These are phyloP conservation scores for Pelargonium australe DNA, from an alignment of 441 rosid genomes.

Conservation along the genomic window DNA sequence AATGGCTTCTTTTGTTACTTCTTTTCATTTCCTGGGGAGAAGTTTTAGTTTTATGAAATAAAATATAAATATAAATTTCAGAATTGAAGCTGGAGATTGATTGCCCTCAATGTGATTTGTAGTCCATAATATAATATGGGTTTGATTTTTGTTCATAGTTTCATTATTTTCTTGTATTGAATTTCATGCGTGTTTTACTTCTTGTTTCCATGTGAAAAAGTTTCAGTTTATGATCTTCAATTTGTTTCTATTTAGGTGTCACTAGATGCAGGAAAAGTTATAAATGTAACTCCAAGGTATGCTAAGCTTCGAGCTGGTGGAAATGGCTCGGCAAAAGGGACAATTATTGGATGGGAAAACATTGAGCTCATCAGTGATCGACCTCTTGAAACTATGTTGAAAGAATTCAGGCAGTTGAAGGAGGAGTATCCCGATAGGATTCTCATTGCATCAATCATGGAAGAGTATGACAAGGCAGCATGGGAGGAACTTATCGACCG, in stretches of 20 bases:
- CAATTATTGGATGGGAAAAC: conserved; percentile 92
- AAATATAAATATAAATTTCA: no score
- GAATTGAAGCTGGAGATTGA: neutral
- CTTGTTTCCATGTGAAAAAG: neutral
- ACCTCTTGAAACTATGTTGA: conserved; percentile 85
- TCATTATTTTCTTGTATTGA: neutral
- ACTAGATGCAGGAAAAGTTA: conserved; percentile 75
- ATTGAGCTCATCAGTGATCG: conserved; percentile 92
- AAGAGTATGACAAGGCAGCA: conserved; percentile 74
- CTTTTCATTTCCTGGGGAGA: neutral
- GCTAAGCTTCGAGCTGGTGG: conserved; percentile 62
- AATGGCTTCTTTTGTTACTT: neutral
- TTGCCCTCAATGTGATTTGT: neutral
- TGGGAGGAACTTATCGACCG: conserved; percentile 96
- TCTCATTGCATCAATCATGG: conserved; percentile 93
- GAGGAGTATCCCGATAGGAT: conserved; percentile 80
- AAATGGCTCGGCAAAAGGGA: conserved; percentile 73
- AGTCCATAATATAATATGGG: neutral
- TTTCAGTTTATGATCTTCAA: conserved; percentile 20
- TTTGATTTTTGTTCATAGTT: neutral
- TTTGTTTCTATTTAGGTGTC: conserved; percentile 53
- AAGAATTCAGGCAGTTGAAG: conserved; percentile 74
- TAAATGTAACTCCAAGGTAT: conserved; percentile 87
- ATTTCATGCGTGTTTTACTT: neutral
- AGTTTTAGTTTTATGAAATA: neutral